Evolutionary conservation across 305 asterid species (phyloP).

Genomic region (Solanum aculeatissimum): DNA sequence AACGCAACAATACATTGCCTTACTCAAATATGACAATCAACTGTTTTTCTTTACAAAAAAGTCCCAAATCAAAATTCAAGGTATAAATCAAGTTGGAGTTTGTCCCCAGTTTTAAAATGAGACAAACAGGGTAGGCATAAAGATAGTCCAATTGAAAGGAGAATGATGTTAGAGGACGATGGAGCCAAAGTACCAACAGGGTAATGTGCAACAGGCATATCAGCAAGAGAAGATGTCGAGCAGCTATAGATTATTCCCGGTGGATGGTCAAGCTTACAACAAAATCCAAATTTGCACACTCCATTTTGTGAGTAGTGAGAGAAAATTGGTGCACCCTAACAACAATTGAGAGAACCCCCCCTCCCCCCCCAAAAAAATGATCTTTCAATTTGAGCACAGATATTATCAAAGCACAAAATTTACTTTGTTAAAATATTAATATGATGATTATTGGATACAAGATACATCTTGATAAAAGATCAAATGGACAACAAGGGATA

Average conservation of each 20-base stretch:
- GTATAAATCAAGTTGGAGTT: slow-evolving; percentile 24
- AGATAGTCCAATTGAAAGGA: slow-evolving; percentile 7
- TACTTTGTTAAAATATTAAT: too few relatives aligned
- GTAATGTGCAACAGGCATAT: slow-evolving; percentile 82
- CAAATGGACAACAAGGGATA: neutral
- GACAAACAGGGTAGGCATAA: slow-evolving; percentile 1
- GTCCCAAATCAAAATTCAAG: slow-evolving; percentile 49
- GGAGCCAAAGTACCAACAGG: slow-evolving; percentile 79
- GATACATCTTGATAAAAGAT: neutral
- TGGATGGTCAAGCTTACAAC: slow-evolving; percentile 88
- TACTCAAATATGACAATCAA: slow-evolving; percentile 7
- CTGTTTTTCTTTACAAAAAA: slow-evolving; percentile 25
- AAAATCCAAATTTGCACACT: slow-evolving; percentile 78
- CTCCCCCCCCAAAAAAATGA: too few relatives aligned
- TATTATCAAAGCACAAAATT: too few relatives aligned
- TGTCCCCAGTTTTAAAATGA: slow-evolving; percentile 11
- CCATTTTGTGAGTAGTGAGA: slow-evolving; percentile 76
- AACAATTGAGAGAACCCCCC: too few relatives aligned
- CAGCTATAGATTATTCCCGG: slow-evolving; percentile 72
- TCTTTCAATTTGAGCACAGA: too few relatives aligned
- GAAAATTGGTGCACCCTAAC: slow-evolving; percentile 68
- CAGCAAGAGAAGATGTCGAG: slow-evolving; percentile 79
- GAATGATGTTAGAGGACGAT: slow-evolving; percentile 37
- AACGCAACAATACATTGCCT: slow-evolving; percentile 23
- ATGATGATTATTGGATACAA: neutral